Percentiles rank a stretch among this genome's conserved stretches.
phyloP scores from a whole-genome alignment of 139 green algal species.

The Chlamydomonas schloesseri region DNA sequence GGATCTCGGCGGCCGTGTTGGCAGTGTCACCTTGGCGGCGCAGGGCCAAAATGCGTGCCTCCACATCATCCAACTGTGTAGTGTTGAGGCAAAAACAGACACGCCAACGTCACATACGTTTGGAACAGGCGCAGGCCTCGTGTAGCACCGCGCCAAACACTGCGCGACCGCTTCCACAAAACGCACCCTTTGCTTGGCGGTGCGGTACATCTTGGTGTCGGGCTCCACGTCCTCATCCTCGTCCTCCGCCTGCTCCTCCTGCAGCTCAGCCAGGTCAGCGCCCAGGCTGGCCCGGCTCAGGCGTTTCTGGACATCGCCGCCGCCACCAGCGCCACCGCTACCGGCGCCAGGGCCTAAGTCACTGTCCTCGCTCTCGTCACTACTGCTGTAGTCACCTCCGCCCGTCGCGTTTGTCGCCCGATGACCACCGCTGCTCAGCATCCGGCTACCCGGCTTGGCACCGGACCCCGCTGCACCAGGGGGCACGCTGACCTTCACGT shows the following conservation, averaged over 20 bases:
- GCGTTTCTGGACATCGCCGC: too few relatives aligned
- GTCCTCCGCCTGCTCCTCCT: background rate
- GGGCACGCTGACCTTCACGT: background rate
- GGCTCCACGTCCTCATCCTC: background rate
- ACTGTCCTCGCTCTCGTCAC: too few relatives aligned
- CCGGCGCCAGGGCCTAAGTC: background rate
- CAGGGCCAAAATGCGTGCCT: background rate
- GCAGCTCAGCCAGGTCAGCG: background rate
- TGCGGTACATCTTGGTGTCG: conserved; percentile 38
- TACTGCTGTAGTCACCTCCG: too few relatives aligned
- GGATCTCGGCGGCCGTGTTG: conserved; percentile 2
- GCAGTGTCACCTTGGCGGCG: conserved; percentile 28
- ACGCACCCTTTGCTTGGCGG: conserved; percentile 27
- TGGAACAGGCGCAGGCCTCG: too few relatives aligned
- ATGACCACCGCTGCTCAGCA: too few relatives aligned
- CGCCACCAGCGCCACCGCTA: background rate
- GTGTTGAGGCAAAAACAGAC: too few relatives aligned
- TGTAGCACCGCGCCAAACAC: too few relatives aligned
- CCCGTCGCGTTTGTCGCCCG: too few relatives aligned
- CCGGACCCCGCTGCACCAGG: background rate
- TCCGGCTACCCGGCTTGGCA: too few relatives aligned
- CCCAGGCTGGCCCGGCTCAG: background rate
- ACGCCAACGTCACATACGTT: too few relatives aligned
- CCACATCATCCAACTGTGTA: conserved; percentile 15
- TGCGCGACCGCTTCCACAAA: too few relatives aligned